Percentiles rank a stretch among this genome's conserved stretches.
These are phyloP conservation scores for Rhodosporidiobolus sp. DNA, from an alignment of 768 basidiomycete species.

Conservation along the genomic window DNA sequence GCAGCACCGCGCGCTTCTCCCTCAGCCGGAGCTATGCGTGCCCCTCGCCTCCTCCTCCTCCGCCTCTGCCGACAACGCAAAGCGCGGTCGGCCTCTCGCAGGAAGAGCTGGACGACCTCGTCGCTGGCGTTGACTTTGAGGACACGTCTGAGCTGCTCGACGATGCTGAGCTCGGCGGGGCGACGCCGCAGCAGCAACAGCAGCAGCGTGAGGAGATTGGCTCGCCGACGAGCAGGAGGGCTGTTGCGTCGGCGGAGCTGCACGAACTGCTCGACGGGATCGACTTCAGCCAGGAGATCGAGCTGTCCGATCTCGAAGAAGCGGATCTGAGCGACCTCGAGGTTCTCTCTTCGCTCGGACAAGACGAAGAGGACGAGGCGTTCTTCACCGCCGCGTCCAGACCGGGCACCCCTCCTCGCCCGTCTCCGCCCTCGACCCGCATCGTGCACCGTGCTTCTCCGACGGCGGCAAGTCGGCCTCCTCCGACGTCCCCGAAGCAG, in stretches of 20 bases:
- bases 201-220: no score
- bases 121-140: constrained; percentile 22
- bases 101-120: constrained; percentile 15
- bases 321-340: neutral
- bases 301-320: constrained; percentile 3
- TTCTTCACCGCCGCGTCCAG: neutral
- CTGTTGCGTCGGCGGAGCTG: no score
- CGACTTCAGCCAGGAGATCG: constrained; percentile 7
- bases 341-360: neutral
- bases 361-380: no score
- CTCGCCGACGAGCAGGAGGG: no score
- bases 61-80: neutral
- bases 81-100: neutral
- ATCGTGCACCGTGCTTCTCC: neutral
- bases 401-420: no score
- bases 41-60: no score
- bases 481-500: neutral
- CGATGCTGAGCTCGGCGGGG: neutral
- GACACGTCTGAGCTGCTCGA: neutral
- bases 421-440: neutral
- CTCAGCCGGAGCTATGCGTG: neutral
- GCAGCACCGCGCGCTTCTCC: constrained; percentile 9
- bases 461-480: neutral
- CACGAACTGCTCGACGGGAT: neutral
- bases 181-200: no score